Conservation (phyloP, 192 early-diverging fungal genomes). For the Coemansia sp. region DNA sequence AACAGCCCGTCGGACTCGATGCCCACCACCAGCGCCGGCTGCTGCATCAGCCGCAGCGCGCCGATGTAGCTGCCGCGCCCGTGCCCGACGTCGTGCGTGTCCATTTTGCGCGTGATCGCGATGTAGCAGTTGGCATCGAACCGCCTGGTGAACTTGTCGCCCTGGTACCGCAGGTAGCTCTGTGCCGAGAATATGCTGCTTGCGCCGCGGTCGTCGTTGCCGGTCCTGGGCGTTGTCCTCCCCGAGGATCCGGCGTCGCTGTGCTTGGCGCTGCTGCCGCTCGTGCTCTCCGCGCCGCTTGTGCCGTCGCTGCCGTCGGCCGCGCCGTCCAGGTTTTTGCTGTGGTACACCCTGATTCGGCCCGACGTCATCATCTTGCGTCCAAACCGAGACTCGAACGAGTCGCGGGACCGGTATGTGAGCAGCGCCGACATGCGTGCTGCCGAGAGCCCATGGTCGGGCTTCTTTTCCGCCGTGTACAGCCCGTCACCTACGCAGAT, state of each 20-base stretch:
- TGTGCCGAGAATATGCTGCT: constrained; percentile 88
- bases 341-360: constrained; percentile 46
- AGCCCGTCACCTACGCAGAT: constrained; percentile 59
- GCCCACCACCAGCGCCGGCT: constrained; percentile 90
- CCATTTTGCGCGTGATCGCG: constrained; percentile 92
- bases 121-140: constrained; percentile 99
- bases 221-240: constrained; percentile 31
- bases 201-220: constrained; percentile 57
- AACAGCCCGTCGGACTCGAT: constrained; percentile 96
- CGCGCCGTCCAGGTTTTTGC: constrained; percentile 22
- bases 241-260: constrained; percentile 13
- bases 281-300: neutral
- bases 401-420: constrained; percentile 95
- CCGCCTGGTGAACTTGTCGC: constrained; percentile 90
- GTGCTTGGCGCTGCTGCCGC: no score
- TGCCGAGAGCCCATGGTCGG: constrained; percentile 80
- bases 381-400: constrained; percentile 94
- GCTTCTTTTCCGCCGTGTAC: constrained; percentile 67
- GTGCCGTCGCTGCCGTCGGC: neutral
- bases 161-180: constrained; percentile 97
- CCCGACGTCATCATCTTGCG: constrained; percentile 71
- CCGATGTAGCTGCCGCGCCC: constrained; percentile 55
- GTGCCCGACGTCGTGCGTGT: constrained; percentile 82
- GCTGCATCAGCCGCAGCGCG: constrained; percentile 60
- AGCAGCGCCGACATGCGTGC: constrained; percentile 98